Percentiles rank a stretch among this genome's conserved stretches.
These are phyloP conservation scores for Grigorovia jiainica DNA, from an alignment of 805 yeast genomes.

Conservation along the genomic window DNA sequence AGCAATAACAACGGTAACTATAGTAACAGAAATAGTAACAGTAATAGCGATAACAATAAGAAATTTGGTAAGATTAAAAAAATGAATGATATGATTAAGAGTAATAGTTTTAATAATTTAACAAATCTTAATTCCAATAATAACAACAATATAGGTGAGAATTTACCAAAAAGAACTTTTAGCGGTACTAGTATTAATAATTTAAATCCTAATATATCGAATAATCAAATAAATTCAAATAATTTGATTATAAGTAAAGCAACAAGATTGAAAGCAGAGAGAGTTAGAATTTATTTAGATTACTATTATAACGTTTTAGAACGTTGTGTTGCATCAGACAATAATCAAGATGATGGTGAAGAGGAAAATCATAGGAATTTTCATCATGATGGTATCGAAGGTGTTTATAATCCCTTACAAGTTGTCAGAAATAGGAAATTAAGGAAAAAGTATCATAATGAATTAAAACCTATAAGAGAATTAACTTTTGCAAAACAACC, in stretches of 20 bases:
- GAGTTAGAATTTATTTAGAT: slow-evolving; percentile 31
- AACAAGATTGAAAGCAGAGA: slow-evolving; percentile 24
- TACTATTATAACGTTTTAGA: slow-evolving; percentile 42
- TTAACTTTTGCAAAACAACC: slow-evolving; percentile 42
- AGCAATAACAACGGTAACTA: no score
- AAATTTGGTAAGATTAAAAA: no score
- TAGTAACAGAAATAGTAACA: no score
- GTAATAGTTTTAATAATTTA: neutral
- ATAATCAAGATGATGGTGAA: neutral
- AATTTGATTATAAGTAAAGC: slow-evolving; percentile 7
- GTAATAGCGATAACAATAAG: no score
- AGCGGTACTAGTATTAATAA: no score
- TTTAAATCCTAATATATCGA: no score
- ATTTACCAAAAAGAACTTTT: no score
- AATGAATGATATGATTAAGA: neutral
- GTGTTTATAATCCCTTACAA: slow-evolving; percentile 74
- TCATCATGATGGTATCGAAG: slow-evolving; percentile 45
- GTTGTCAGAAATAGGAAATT: slow-evolving; percentile 63
- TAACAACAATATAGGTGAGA: neutral
- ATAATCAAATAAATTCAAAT: no score
- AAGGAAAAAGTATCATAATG: slow-evolving; percentile 38
- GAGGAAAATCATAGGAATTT: slow-evolving; percentile 4
- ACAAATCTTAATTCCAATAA: neutral
- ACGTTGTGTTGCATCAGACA: slow-evolving; percentile 28
- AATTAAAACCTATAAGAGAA: slow-evolving; percentile 32